These are phyloP conservation scores for Lactarius hengduanensis DNA, from an alignment of 768 basidiomycete genomes.

Conservation along the genomic window DNA sequence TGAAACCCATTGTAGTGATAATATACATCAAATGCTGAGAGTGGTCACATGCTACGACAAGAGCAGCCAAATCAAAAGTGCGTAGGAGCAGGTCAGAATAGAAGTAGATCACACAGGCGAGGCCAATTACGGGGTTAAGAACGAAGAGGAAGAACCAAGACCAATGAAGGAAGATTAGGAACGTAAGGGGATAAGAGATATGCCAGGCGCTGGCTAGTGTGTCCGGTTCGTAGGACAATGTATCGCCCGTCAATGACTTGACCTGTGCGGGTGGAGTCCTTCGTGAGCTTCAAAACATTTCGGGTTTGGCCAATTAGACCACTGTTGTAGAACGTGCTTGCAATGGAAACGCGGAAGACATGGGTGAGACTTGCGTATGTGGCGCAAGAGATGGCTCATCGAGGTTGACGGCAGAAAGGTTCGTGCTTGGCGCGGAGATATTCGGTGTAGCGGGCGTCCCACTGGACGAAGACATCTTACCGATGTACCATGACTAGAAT, in stretches of 20 bases:
- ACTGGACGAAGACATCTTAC: slow-evolving; percentile 61
- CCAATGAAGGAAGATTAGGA: slow-evolving; percentile 9
- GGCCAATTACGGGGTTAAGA: slow-evolving; percentile 13
- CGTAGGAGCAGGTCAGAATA: slow-evolving; percentile 15
- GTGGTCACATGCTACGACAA: slow-evolving; percentile 16
- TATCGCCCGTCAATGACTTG: slow-evolving; percentile 3
- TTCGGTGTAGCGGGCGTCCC: slow-evolving; percentile 46
- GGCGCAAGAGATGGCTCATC: slow-evolving; percentile 39
- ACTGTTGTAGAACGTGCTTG: slow-evolving; percentile 32
- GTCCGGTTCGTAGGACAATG: neutral
- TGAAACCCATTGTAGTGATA: slow-evolving; percentile 26
- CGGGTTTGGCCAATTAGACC: slow-evolving; percentile 11
- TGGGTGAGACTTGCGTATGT: slow-evolving; percentile 62
- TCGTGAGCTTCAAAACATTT: neutral
- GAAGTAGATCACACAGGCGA: slow-evolving; percentile 20
- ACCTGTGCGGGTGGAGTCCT: neutral
- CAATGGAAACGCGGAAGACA: slow-evolving; percentile 80
- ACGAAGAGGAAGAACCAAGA: slow-evolving; percentile 9
- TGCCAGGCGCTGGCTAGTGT: neutral
- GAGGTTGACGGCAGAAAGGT: slow-evolving; percentile 28
- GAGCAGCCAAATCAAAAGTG: slow-evolving; percentile 17
- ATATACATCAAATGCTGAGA: slow-evolving; percentile 29
- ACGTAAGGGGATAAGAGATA: neutral
- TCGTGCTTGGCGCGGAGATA: slow-evolving; percentile 41
- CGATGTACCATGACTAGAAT: slow-evolving; percentile 87